These are phyloP conservation scores for Trametes cingulata DNA, from an alignment of 768 basidiomycete genomes.

Conservation along the genomic window DNA sequence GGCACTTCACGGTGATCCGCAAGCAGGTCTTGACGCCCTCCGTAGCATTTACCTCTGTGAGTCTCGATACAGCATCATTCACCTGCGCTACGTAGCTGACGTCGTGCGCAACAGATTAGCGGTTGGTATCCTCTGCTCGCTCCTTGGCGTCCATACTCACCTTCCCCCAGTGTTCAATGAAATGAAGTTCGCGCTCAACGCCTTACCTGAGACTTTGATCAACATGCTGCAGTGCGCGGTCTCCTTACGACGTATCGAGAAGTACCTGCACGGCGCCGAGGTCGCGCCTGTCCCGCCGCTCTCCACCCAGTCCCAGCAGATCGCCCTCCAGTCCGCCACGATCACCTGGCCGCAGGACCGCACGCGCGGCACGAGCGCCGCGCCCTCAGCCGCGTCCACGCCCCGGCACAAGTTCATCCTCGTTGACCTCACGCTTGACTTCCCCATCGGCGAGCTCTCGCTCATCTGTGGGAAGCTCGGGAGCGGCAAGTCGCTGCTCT, in stretches of 20 bases:
- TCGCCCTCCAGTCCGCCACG: constrained; percentile 82
- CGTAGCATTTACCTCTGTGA: constrained; percentile 69
- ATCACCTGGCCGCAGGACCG: constrained; percentile 90
- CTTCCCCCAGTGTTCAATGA: constrained; percentile 69
- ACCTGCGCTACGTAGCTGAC: not conserved
- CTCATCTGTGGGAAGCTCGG: constrained; percentile 89
- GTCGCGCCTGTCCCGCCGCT: constrained; percentile 63
- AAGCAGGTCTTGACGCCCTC: constrained; percentile 74
- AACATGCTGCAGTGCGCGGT: constrained; percentile 86
- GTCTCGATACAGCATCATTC: constrained; percentile 4
- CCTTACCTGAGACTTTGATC: constrained; percentile 89
- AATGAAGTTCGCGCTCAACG: constrained; percentile 85
- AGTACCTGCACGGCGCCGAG: constrained; percentile 78
- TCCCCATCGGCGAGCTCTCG: constrained; percentile 78
- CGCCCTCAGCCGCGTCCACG: constrained; percentile 63
- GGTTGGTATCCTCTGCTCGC: constrained; percentile 31
- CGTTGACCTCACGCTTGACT: constrained; percentile 73
- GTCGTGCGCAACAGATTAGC: constrained; percentile 36
- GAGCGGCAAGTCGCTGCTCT: constrained; percentile 82
- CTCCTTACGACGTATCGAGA: constrained; percentile 87
- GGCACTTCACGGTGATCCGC: constrained; percentile 71
- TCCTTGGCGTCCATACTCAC: not conserved
- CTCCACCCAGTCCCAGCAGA: constrained; percentile 53
- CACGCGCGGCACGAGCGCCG: constrained; percentile 41
- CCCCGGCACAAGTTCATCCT: constrained; percentile 81